These are phyloP conservation scores for Penicillium egyptiacum DNA, from an alignment of 495 filamentous ascomycete species.

Conservation along the genomic window DNA sequence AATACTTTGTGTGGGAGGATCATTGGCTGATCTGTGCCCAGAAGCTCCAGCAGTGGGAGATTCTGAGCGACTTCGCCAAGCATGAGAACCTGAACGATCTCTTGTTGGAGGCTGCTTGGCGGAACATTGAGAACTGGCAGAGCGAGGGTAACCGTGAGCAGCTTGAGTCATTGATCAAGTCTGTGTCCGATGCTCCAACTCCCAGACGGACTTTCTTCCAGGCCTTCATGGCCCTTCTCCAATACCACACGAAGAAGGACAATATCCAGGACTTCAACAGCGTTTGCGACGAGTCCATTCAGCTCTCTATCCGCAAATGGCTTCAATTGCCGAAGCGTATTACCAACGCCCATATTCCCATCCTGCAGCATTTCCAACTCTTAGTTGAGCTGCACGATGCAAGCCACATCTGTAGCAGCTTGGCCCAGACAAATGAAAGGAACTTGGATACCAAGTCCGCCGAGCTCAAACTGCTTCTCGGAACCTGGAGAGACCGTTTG, in stretches of 20 bases:
- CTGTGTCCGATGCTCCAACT: slow-evolving; percentile 94
- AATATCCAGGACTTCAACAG: slow-evolving; percentile 75
- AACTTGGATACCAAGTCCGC: slow-evolving; percentile 94
- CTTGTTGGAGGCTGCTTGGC: slow-evolving; percentile 92
- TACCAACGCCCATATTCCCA: slow-evolving; percentile 91
- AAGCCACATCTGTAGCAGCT: slow-evolving; percentile 87
- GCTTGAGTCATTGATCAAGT: slow-evolving; percentile 87
- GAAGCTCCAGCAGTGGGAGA: slow-evolving; percentile 98
- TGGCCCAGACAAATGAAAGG: slow-evolving; percentile 73
- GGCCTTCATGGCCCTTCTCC: slow-evolving; percentile 93
- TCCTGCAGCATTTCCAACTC: slow-evolving; percentile 96
- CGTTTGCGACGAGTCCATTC: slow-evolving; percentile 92
- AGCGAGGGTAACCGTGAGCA: slow-evolving; percentile 81
- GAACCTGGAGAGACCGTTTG: slow-evolving; percentile 91
- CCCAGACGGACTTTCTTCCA: slow-evolving; percentile 94
- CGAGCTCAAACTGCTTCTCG: slow-evolving; percentile 90
- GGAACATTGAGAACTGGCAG: slow-evolving; percentile 89
- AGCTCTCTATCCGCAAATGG: slow-evolving; percentile 96
- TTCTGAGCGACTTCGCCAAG: slow-evolving; percentile 95
- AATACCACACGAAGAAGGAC: slow-evolving; percentile 87
- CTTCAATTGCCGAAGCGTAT: slow-evolving; percentile 91
- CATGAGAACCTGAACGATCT: slow-evolving; percentile 98
- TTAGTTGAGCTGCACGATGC: slow-evolving; percentile 98
- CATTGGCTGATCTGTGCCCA: slow-evolving; percentile 97
- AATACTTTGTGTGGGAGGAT: slow-evolving; percentile 99